Evolutionary conservation across 306 rosid species (phyloP).

Genomic region (Nissolia schottii): DNA sequence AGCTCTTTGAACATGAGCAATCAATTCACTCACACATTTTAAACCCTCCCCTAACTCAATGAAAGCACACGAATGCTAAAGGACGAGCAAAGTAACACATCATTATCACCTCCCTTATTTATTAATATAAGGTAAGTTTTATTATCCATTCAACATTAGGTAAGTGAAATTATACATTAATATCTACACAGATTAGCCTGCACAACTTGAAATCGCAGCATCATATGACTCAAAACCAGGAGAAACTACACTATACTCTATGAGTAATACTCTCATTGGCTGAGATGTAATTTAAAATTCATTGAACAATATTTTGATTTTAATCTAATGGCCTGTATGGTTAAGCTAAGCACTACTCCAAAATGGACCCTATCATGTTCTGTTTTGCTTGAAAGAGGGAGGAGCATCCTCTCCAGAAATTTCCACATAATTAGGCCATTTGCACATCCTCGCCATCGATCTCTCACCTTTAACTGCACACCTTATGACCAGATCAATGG

Average conservation of each 20-base stretch:
- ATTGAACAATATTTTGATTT: neutral
- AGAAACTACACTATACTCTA: neutral
- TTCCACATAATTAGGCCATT: neutral
- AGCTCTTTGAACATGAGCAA: conserved; percentile 32
- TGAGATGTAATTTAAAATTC: neutral
- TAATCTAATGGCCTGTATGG: too few relatives aligned
- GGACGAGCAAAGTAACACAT: neutral
- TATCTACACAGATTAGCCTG: neutral
- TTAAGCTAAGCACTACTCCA: too few relatives aligned
- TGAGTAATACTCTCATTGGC: neutral
- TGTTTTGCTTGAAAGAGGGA: neutral
- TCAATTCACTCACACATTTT: neutral
- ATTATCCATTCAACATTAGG: neutral
- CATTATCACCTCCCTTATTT: neutral
- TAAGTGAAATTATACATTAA: neutral
- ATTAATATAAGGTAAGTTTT: neutral
- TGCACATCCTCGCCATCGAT: neutral
- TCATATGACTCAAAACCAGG: neutral
- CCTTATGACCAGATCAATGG: neutral
- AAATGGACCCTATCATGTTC: too few relatives aligned
- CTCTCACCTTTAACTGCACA: neutral
- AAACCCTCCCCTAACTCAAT: conserved; percentile 13
- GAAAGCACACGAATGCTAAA: neutral
- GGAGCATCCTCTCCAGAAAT: neutral
- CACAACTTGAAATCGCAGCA: neutral